A percentile compares a stretch with the other conserved stretches of the same genome.
phyloP scores from a whole-genome alignment of 2,329 filamentous ascomycete species.

The Diaporthe sp. region DNA sequence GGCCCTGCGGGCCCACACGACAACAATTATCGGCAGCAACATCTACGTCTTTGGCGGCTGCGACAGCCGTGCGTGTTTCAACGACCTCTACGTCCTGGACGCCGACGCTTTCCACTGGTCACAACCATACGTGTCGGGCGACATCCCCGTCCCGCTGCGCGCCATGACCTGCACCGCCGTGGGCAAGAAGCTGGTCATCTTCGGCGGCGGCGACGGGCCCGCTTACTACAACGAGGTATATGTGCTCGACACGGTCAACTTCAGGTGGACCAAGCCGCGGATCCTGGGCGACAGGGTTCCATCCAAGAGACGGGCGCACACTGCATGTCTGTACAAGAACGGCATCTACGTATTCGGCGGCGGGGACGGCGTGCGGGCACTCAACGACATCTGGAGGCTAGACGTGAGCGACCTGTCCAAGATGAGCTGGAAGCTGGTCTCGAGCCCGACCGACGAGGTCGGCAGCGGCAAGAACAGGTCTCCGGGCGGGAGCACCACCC shows the following conservation, averaged over 20 bases:
- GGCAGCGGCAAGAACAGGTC: slow-evolving; percentile 42
- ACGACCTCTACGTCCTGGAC: slow-evolving; percentile 77
- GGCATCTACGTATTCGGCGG: slow-evolving; percentile 81
- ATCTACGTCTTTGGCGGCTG: slow-evolving; percentile 79
- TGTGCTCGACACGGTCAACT: slow-evolving; percentile 78
- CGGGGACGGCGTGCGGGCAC: slow-evolving; percentile 76
- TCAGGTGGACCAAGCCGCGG: slow-evolving; percentile 74
- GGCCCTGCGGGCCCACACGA: slow-evolving; percentile 75
- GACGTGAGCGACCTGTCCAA: slow-evolving; percentile 76
- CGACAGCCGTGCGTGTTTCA: slow-evolving; percentile 76
- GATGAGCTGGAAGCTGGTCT: slow-evolving; percentile 78
- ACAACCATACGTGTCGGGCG: slow-evolving; percentile 73
- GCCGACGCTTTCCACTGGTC: slow-evolving; percentile 80
- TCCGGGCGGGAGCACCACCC: slow-evolving; percentile 41
- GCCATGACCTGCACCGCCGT: slow-evolving; percentile 82
- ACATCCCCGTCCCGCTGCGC: slow-evolving; percentile 74
- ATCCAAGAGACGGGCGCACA: slow-evolving; percentile 75
- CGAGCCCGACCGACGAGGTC: slow-evolving; percentile 52
- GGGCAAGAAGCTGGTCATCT: slow-evolving; percentile 78
- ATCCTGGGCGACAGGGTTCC: slow-evolving; percentile 71
- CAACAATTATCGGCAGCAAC: slow-evolving; percentile 75
- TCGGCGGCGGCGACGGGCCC: slow-evolving; percentile 78
- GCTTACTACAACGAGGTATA: slow-evolving; percentile 81
- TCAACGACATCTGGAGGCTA: slow-evolving; percentile 81
- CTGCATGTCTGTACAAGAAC: slow-evolving; percentile 79